Conservation (phyloP, 179 eudicot genomes). For the Drosera spatulata region DNA sequence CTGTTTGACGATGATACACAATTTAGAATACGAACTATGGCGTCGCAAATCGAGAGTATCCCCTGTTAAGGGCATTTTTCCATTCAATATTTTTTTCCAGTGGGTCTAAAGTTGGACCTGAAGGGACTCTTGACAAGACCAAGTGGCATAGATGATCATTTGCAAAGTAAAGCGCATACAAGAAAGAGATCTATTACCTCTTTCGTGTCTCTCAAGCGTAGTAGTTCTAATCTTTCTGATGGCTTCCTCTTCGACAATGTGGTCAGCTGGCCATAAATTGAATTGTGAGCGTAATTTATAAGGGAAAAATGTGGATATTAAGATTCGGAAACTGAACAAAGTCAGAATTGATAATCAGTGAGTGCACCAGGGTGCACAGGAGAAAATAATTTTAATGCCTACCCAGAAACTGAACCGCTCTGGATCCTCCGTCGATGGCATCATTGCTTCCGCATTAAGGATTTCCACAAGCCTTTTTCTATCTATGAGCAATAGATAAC, state of each 20-base stretch:
- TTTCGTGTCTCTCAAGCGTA: slow-evolving; percentile 63
- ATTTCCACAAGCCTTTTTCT: slow-evolving; percentile 61
- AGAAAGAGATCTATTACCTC: slow-evolving; percentile 48
- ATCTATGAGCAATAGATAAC: slow-evolving; percentile 33
- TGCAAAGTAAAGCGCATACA: too few species aligned
- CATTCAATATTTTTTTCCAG: background rate
- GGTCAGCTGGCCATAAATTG: slow-evolving; percentile 35
- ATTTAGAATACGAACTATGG: too few species aligned
- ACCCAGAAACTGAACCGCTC: slow-evolving; percentile 99
- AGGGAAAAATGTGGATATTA: too few species aligned
- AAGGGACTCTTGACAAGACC: too few species aligned
- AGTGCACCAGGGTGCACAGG: background rate
- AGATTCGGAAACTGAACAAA: too few species aligned
- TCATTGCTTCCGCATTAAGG: slow-evolving; percentile 66
- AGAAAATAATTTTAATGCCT: slow-evolving; percentile 11
- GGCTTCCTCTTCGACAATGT: slow-evolving; percentile 71
- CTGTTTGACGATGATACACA: too few species aligned
- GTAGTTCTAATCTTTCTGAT: slow-evolving; percentile 70
- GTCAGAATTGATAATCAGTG: too few species aligned
- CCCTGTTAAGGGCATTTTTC: background rate
- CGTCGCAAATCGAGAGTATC: background rate
- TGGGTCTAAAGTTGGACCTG: too few species aligned
- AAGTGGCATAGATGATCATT: too few species aligned
- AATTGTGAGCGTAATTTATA: too few species aligned
- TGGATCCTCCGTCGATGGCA: slow-evolving; percentile 71